Conservation (phyloP, 768 basidiomycete species). For the Lentinula aciculospora region DNA sequence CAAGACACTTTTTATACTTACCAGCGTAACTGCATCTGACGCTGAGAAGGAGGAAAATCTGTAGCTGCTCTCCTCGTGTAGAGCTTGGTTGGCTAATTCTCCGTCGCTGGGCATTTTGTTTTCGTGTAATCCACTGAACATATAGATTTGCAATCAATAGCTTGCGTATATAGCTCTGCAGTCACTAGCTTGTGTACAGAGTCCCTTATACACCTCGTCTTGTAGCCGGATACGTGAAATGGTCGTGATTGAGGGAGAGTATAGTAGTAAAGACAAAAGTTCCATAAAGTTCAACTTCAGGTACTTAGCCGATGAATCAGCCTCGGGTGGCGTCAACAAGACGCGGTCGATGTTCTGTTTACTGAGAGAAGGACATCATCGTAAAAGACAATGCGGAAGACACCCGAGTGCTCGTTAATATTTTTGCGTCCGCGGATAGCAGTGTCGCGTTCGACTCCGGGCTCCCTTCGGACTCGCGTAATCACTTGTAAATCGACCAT, state of each 20-base stretch:
- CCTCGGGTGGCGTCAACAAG: background rate
- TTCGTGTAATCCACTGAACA: slow-evolving; percentile 59
- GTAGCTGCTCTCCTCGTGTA: slow-evolving; percentile 63
- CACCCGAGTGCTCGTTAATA: background rate
- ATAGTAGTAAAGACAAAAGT: background rate
- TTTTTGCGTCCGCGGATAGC: background rate
- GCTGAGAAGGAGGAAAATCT: slow-evolving; percentile 73
- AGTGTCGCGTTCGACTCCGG: background rate
- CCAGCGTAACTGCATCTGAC: slow-evolving; percentile 75
- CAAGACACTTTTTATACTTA: slow-evolving; percentile 17
- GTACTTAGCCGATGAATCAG: background rate
- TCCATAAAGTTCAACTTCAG: background rate
- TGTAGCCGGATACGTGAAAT: too few species aligned
- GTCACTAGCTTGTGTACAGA: background rate
- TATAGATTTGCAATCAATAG: slow-evolving; percentile 15
- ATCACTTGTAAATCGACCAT: background rate
- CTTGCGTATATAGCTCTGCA: background rate
- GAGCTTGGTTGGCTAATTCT: slow-evolving; percentile 65
- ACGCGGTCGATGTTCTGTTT: background rate
- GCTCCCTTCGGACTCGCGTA: background rate
- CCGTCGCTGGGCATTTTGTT: slow-evolving; percentile 62
- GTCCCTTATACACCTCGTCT: too few species aligned
- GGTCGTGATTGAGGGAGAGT: background rate
- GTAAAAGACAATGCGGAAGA: background rate
- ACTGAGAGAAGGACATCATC: background rate